Base-by-base conservation (phyloP, 768 basidiomycete species). In the Pulveroboletus sp. region DNA sequence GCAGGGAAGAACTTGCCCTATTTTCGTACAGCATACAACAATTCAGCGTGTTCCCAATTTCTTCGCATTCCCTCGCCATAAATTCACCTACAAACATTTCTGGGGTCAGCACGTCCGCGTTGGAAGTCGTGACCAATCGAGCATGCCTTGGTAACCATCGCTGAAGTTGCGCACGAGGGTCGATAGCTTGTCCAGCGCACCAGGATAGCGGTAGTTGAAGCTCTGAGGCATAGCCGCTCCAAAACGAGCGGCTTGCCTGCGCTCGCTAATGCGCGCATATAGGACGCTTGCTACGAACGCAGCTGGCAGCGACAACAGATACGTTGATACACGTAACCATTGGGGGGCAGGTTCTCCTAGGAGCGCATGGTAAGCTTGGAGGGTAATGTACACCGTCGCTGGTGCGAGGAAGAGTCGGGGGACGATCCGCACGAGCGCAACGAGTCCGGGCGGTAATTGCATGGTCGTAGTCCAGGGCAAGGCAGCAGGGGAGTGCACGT, bases 61-160 rank as follows among this genome's bases (percentile, higher is more conserved):
- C 49, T 13, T 55, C 36, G 9, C 47, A 57, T 45, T 66, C 55
- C n/a, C 27, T 3, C 4, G 8, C 30, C 1, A 46, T 0, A 6
- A 39, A 50, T 17, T 63, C 64, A 35, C 37, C 64, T 67, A 35
- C 18, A 4, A 0, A 4, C 14, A 5, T 21, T 8, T 18, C 17
- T 9, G 13, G 0, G 11, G 26, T 60, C 39, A 50, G 18, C 38
- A 35, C 26, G 7, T 15, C 18, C 33, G 5, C 14, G 15, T 11
- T 10, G 14, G n/a, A n/a, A 6, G 18, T 53, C 4, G 33, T n/a
- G 13, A 10, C 2, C 1, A 14, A 27, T 31, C 14, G 21, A 2
- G 50, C 73, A 7, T 51, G 75, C 81, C 78, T 17, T 72, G 71
- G 62, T 82, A 81, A 1, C 80, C 81, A 36, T 59, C 57, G 4